A percentile compares a stretch with the other conserved stretches of the same genome.
phyloP scores from a whole-genome alignment of 139 green algal genomes.

The Nannochloris sp. region DNA sequence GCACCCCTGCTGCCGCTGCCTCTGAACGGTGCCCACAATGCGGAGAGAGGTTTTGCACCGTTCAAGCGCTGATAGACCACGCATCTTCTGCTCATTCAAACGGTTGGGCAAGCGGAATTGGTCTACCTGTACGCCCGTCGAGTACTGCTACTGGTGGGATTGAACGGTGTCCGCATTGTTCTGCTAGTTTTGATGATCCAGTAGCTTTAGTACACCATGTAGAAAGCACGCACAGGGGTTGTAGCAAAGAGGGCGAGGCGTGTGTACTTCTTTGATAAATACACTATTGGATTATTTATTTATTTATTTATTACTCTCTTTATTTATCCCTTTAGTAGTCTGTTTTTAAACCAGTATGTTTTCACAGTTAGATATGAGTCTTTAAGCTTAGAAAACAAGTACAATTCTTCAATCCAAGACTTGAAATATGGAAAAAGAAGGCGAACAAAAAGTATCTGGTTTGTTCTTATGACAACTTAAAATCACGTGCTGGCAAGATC shows the following conservation, averaged over 20 bases:
- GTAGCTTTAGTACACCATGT: conserved; percentile 36
- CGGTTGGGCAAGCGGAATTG: conserved; percentile 16
- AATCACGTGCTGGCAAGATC: conserved; percentile 21
- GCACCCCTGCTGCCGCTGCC: too few species aligned
- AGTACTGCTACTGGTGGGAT: neutral
- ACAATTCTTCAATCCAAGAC: too few species aligned
- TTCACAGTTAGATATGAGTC: neutral
- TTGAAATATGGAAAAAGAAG: too few species aligned
- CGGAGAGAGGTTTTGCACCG: conserved; percentile 20
- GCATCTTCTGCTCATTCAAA: conserved; percentile 22
- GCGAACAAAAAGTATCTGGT: too few species aligned
- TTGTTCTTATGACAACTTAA: too few species aligned
- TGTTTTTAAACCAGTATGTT: neutral
- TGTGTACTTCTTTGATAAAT: too few species aligned
- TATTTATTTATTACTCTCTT: too few species aligned
- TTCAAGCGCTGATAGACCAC: conserved; percentile 43
- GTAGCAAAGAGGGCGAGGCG: too few species aligned
- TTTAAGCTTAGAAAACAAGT: too few species aligned
- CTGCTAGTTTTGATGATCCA: conserved; percentile 15
- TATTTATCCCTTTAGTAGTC: too few species aligned
- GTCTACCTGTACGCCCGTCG: neutral
- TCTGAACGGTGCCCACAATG: conserved; percentile 43
- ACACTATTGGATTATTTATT: too few species aligned
- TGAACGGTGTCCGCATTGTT: conserved; percentile 36
- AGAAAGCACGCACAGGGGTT: conserved; percentile 15